phyloP scores from a whole-genome alignment of 1,139 yeast genomes.

The Kodamaea suecica region DNA sequence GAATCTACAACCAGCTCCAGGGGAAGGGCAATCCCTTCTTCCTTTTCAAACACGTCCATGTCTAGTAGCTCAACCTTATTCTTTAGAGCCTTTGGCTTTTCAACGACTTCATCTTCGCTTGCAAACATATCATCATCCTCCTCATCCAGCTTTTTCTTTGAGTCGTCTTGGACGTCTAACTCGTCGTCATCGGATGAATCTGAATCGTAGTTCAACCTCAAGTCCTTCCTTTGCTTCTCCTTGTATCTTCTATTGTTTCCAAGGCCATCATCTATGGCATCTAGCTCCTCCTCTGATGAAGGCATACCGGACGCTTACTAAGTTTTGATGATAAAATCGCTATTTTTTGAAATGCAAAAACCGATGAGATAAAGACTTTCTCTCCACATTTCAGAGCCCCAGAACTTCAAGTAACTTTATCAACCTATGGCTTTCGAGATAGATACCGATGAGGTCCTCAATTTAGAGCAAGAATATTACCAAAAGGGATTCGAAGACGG shows the following conservation, averaged over 20 bases:
- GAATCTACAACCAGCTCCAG: too few species aligned
- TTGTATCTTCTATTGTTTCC: slow-evolving; percentile 25
- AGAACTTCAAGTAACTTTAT: slow-evolving; percentile 9
- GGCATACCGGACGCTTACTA: neutral
- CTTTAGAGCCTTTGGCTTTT: neutral
- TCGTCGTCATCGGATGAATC: slow-evolving; percentile 30
- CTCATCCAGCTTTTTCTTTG: slow-evolving; percentile 10
- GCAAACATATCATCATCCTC: slow-evolving; percentile 43
- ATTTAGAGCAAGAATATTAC: slow-evolving; percentile 57
- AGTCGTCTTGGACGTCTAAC: slow-evolving; percentile 11
- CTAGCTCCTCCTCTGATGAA: slow-evolving; percentile 7
- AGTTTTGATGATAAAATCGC: slow-evolving; percentile 1
- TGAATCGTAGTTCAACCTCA: slow-evolving; percentile 31
- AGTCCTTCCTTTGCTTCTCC: slow-evolving; percentile 19
- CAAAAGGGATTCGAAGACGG: slow-evolving; percentile 63
- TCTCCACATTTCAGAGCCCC: too few species aligned
- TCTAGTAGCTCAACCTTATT: slow-evolving; percentile 26
- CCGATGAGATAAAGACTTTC: too few species aligned
- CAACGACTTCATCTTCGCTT: slow-evolving; percentile 10
- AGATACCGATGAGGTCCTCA: slow-evolving; percentile 48
- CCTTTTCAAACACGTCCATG: slow-evolving; percentile 26
- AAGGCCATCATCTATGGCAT: slow-evolving; percentile 20
- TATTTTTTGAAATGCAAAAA: neutral
- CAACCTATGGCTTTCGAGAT: slow-evolving; percentile 16
- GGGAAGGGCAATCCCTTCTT: slow-evolving; percentile 17